Conservation (phyloP, 805 yeast genomes). For the Ogataea minuta region DNA sequence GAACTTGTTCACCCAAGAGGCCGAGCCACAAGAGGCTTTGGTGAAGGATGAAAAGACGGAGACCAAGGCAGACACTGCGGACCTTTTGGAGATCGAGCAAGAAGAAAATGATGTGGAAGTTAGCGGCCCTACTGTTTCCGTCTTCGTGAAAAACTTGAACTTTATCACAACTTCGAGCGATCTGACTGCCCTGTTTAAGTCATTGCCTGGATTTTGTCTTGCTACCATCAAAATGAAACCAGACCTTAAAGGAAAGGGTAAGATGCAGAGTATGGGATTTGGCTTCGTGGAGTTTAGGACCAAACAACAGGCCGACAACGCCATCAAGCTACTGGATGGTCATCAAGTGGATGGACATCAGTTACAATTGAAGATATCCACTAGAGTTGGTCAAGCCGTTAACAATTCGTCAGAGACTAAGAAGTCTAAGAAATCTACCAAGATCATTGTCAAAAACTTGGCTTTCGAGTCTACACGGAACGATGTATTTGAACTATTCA, state of each 20-base stretch:
- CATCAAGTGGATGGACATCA: conserved; percentile 84
- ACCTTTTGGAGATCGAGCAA: conserved; percentile 18
- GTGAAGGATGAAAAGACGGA: conserved; percentile 30
- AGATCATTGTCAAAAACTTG: conserved; percentile 91
- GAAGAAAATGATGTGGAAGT: conserved; percentile 37
- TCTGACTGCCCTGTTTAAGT: conserved; percentile 60
- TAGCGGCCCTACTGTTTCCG: conserved; percentile 76
- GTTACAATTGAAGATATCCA: conserved; percentile 84
- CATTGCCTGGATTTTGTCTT: conserved; percentile 73
- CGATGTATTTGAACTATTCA: conserved; percentile 88
- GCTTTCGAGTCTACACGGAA: conserved; percentile 95
- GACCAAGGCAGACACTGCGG: conserved; percentile 33
- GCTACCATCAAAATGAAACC: conserved; percentile 87
- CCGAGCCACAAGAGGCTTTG: conserved; percentile 34
- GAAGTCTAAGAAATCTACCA: conserved; percentile 51
- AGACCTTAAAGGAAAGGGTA: conserved; percentile 69
- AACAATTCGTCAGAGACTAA: conserved; percentile 28
- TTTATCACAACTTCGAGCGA: conserved; percentile 68
- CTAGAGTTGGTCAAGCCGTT: conserved; percentile 55
- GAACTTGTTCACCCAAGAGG: conserved; percentile 63
- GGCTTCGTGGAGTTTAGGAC: conserved; percentile 92
- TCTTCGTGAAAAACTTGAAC: conserved; percentile 89
- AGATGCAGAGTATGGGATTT: conserved; percentile 89
- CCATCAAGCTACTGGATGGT: conserved; percentile 72
- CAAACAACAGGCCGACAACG: conserved; percentile 73